Evolutionary conservation across 2,329 filamentous ascomycete genomes (phyloP).

Genomic region (Dactylellina haptotyla): DNA sequence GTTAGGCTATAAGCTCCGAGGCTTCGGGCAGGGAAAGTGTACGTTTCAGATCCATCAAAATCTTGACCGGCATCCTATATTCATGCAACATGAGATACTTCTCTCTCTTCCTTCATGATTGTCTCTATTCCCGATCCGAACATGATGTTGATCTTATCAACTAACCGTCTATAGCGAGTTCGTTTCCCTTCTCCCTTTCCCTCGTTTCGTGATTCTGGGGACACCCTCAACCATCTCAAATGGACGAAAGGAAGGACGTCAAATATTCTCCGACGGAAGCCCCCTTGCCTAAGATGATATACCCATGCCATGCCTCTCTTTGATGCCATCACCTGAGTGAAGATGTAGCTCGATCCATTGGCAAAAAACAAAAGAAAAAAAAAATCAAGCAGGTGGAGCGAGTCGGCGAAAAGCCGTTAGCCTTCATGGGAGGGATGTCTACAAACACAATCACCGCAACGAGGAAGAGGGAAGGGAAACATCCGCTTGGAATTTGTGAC

Average conservation of each 20-base stretch:
- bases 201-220: constrained; percentile 51
- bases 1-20: constrained; percentile 57
- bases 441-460: constrained; percentile 41
- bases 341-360: constrained; percentile 30
- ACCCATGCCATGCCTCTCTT: constrained; percentile 41
- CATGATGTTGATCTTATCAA: constrained; percentile 43
- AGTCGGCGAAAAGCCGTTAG: constrained; percentile 39
- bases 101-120: constrained; percentile 9
- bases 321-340: constrained; percentile 42
- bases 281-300: constrained; percentile 30
- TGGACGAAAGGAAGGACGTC: constrained; percentile 40
- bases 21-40: constrained; percentile 58
- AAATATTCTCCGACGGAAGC: constrained; percentile 43
- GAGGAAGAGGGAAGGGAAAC: constrained; percentile 42
- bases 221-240: constrained; percentile 26
- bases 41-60: constrained; percentile 47
- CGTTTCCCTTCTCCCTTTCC: constrained; percentile 35
- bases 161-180: constrained; percentile 46
- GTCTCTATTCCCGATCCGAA: constrained; percentile 7
- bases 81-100: constrained; percentile 33
- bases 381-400: no score
- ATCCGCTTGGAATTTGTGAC: constrained; percentile 16
- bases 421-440: constrained; percentile 26
- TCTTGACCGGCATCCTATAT: constrained; percentile 15
- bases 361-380: no score